Conservation (phyloP, 306 rosid species). For the Erythrophleum fordii region DNA sequence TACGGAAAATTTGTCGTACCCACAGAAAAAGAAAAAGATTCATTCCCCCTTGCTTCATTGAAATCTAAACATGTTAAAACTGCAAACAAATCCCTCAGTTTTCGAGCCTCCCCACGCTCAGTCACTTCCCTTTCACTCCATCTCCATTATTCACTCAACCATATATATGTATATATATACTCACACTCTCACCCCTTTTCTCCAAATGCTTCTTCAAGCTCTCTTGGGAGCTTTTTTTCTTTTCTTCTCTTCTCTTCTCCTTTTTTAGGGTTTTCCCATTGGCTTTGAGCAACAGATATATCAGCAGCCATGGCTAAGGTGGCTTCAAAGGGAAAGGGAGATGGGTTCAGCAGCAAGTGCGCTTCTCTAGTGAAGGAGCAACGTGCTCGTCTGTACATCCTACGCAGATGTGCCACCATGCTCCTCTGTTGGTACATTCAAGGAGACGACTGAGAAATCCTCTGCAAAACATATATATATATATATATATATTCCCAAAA, state of each 20-base stretch:
- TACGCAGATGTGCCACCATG: constrained; percentile 95
- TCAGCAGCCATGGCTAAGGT: not conserved
- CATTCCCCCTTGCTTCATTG: constrained; percentile 63
- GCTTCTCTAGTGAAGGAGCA: constrained; percentile 83
- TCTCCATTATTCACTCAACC: constrained; percentile 32
- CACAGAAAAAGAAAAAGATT: constrained; percentile 23
- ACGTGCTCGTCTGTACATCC: constrained; percentile 86
- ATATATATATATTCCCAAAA: not conserved
- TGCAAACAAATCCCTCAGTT: constrained; percentile 74
- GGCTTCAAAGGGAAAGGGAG: constrained; percentile 48
- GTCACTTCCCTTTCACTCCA: constrained; percentile 53
- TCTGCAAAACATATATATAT: not conserved
- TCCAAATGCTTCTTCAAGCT: constrained; percentile 38
- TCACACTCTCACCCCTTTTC: constrained; percentile 19
- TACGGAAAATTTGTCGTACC: not conserved
- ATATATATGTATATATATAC: constrained; percentile 26
- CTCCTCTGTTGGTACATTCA: constrained; percentile 94
- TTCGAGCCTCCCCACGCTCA: constrained; percentile 69
- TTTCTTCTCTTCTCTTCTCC: not conserved
- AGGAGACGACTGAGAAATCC: constrained; percentile 66
- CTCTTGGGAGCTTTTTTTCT: not conserved
- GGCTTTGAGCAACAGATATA: not conserved
- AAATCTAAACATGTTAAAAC: constrained; percentile 48
- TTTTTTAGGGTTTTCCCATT: constrained; percentile 23
- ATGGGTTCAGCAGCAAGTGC: constrained; percentile 69